Base-by-base conservation (phyloP, 1,139 yeast species). In the Komagataea norvegica region DNA sequence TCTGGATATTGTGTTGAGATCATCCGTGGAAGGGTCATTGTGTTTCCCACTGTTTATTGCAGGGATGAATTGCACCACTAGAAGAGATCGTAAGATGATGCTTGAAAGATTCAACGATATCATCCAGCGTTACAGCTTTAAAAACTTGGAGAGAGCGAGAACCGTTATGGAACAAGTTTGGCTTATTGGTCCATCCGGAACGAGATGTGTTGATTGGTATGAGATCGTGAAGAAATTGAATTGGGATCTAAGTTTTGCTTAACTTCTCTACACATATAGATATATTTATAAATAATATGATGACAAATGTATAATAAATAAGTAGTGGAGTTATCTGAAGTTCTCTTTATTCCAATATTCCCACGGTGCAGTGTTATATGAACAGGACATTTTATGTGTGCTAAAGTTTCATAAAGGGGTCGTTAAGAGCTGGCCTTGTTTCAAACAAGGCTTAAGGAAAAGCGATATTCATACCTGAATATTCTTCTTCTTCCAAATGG, bases 221-320 rank as follows among this genome's bases (percentile, higher is more conserved):
- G 70, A 67, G 16, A 70, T 83, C 33, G 74, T 84, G 29, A 74
- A 77, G 44, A 71, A 70, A 8, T 61, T 82, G 36, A 87, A 84
- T 5, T 83, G 91, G 93, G 86, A 83, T 54, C 65, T 84, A 36
- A 80, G 82, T 57, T 82, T 84, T 67, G 93, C 91, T 8, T 58
- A 16, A 38, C n/a, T n/a, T 29, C 11, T 25, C 7, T 8, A 22
- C 19, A 20, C 32, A 29, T 15, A 15, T n/a, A n/a, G 11, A 28
- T 7, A 13, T 15, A 16, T 17, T 7, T 28, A n/a, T n/a, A n/a
- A 8, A 28, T 28, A 10, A 17, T 22, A 18, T 18, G 14, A 11
- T 25, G 20, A 34, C 9, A 20, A 26, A 26, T 16, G n/a, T 25
- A 25, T 31, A 33, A 37, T 36, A 31, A 36, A 36, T 36, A 31